phyloP scores from a whole-genome alignment of 345 rosid species.

The Raphanus raphanistrum region DNA sequence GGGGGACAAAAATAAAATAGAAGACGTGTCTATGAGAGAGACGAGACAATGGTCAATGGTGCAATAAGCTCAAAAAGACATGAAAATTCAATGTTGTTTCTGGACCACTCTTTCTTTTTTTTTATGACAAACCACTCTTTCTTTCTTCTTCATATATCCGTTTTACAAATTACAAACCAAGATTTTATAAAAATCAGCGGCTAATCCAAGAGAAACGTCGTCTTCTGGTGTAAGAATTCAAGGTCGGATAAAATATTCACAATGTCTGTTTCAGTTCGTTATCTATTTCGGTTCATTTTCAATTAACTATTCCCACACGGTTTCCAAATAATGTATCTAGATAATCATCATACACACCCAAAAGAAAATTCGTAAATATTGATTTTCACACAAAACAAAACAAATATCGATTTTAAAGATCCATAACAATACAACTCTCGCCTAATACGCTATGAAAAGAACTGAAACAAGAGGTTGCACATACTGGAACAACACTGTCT shows the following conservation, averaged over 20 bases:
- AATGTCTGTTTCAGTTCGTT: background rate
- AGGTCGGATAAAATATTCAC: background rate
- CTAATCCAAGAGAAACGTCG: background rate
- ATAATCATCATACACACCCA: background rate
- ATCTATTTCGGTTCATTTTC: background rate
- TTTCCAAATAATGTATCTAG: background rate
- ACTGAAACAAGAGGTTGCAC: background rate
- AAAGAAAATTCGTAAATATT: background rate
- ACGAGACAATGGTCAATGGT: constrained; percentile 13
- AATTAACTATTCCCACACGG: background rate
- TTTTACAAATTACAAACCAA: background rate
- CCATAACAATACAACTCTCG: background rate
- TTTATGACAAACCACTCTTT: background rate
- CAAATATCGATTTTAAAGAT: too few species aligned
- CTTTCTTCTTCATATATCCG: background rate
- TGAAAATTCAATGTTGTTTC: constrained; percentile 7
- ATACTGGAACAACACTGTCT: background rate
- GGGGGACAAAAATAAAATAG: constrained; percentile 9
- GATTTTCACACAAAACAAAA: too few species aligned
- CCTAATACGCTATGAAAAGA: background rate
- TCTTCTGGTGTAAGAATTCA: background rate
- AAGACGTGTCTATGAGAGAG: constrained; percentile 14
- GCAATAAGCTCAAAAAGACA: constrained; percentile 26
- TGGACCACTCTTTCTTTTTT: constrained; percentile 12
- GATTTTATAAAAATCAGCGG: background rate